Conservation (phyloP, 257 asterid species). For the Schizonepeta tenuifolia region DNA sequence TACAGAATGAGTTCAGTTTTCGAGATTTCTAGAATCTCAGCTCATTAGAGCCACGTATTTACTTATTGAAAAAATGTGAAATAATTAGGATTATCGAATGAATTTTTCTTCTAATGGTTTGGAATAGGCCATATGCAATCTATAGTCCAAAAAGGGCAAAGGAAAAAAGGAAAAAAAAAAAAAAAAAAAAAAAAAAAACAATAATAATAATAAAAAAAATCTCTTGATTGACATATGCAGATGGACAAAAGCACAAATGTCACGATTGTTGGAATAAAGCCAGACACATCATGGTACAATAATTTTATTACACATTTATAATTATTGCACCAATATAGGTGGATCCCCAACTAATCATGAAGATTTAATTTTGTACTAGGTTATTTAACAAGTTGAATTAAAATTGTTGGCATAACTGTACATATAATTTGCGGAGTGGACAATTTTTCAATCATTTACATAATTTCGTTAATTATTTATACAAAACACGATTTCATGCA, state of each 20-base stretch:
- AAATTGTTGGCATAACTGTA: background rate
- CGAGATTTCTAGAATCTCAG: background rate
- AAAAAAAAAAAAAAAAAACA: no score
- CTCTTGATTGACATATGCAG: background rate
- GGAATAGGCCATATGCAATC: background rate
- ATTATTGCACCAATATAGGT: background rate
- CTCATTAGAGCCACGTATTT: background rate
- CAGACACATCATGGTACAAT: slow-evolving; percentile 32
- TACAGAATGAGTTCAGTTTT: background rate
- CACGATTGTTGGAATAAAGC: slow-evolving; percentile 13
- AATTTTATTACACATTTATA: background rate
- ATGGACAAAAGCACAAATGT: slow-evolving; percentile 26
- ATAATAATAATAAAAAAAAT: no score
- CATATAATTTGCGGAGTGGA: background rate
- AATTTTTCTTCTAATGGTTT: background rate
- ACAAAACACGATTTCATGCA: background rate
- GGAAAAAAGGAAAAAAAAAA: no score
- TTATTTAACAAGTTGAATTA: background rate
- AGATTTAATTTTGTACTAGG: background rate
- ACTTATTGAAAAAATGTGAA: background rate
- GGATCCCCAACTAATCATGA: slow-evolving; percentile 14
- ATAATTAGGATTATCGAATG: background rate
- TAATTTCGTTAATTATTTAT: no score
- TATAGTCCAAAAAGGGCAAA: background rate
- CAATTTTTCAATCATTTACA: background rate